Evolutionary conservation across 192 early-diverging fungal species (phyloP), one percentile per base, ranked within the genome.

Genomic region (Backusella liffmaniae): DNA sequence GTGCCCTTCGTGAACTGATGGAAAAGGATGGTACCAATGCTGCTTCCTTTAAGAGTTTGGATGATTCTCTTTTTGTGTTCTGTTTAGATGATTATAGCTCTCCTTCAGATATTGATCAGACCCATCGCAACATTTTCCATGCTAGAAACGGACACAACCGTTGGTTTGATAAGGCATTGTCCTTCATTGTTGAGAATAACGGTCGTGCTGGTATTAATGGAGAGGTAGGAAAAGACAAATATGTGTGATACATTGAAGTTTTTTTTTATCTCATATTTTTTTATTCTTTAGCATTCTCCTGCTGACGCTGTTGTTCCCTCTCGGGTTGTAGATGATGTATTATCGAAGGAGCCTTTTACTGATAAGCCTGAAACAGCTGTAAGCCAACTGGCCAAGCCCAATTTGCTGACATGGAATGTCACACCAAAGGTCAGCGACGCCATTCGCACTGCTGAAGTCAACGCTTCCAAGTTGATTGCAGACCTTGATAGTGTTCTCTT

Each of bases 111-210:
- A 73, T 88, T 16, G 92, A 96, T 78, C 67, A 83, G 4, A 84
- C 90, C 5, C 89, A 95, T 59, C 86, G 82, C 35, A 92, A 95
- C 67, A 81, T 94, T 21, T 94, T 92, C 82, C 96, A 97, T 80
- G 92, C 89, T 6, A 76, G 83, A 44, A 85, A 94, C 32, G 96
- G 88, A 2, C 80, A 80, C 65, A 99, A 99, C 83, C 87, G 97
- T 30, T 99, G 97, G 97, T 98, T 96, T 86, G 97, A 99, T 86
- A 99, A 99, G 87, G 84, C 95, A 23, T 85, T 99, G 59, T 94
- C 96, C 83, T 79, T 98, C 39, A 90, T 98, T 51, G 90, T 99
- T 39, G 81, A 94, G 68, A 90, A 79, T 79, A 95, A 90, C 75
- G 97, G 95, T 23, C 90, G 93, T 36, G 88, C 93, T 42, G 97